Evolutionary conservation across 805 yeast genomes (phyloP), one percentile per base, ranked within the genome.

Genomic region (Myxozyma kluyveri): DNA sequence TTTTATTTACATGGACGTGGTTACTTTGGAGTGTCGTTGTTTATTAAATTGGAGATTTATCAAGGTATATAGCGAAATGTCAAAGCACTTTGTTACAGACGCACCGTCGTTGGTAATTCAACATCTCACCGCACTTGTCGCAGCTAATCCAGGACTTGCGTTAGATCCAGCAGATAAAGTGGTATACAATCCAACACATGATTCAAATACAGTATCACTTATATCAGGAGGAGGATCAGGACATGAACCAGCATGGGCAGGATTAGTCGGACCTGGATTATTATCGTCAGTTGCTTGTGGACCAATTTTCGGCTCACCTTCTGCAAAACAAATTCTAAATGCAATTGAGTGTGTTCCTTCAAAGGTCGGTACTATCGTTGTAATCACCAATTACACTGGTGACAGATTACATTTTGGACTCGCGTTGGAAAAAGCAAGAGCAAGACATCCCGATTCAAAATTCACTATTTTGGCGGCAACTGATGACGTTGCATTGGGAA

Each of bases 151-250:
- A 1, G 69, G 73, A 24, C 63, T 84, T 41, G 69, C 70, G 22
- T 67, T 81, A 22, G 76, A 83, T 43, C 80, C 80, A 19, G 64
- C 75, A 7, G 86, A 83, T 63, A 72, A 76, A 33, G 56, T 54
- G 22, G 47, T 49, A 12, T 54, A 61, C 26, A 53, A 45, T 22
- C 50, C 60, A 3, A 72, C 76, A 23, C 56, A 59, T 31, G 55
- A 46, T 14, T 49, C 52, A 4, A 38, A 58, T 35, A 63, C 49
- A 18, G 84, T 89, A 41, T 78, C 87, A 3, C 64, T 90, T 46
- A 72, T 90, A 26, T 82, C 96, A 29, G 96, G 96, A 52, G 98
- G 98, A 49, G 97, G 97, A 24, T 81, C 89, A 9, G 98, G 98
- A 40, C 98, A 90, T 65, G 98, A 90, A 69, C 97, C 97, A 19